phyloP scores from a whole-genome alignment of 176 grass and related monocot species.

The Microstegium vimineum region DNA sequence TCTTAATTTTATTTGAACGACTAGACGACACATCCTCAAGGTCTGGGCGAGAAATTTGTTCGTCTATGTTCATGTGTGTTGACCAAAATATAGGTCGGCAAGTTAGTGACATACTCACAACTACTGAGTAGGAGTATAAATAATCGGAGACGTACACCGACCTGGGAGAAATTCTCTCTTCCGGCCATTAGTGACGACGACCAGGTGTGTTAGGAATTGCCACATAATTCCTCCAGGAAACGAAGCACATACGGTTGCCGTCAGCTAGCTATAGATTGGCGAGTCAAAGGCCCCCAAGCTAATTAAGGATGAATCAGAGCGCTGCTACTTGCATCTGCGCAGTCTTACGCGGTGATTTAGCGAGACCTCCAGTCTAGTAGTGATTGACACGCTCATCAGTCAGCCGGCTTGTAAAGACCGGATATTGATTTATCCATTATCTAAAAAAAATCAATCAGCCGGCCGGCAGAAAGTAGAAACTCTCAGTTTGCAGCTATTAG shows the following conservation, averaged over 20 bases:
- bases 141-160: conserved; percentile 1
- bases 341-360: neutral
- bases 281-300: neutral
- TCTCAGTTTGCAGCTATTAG: neutral
- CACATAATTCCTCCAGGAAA: neutral
- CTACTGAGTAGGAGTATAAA: too few relatives aligned
- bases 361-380: neutral
- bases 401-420: too few relatives aligned
- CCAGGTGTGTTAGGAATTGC: neutral
- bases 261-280: neutral
- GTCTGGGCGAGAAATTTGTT: neutral
- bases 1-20: neutral
- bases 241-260: neutral
- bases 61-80: neutral
- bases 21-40: neutral
- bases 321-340: neutral
- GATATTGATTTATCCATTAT: too few relatives aligned
- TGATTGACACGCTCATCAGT: conserved; percentile 12
- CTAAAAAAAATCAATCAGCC: neutral
- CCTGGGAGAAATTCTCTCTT: neutral
- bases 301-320: neutral
- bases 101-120: neutral
- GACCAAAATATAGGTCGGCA: neutral
- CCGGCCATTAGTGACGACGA: neutral
- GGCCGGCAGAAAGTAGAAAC: neutral